These are phyloP conservation scores for Cryptococcus jaspeensis DNA, from an alignment of 1,284 basidiomycete species.

Conservation along the genomic window DNA sequence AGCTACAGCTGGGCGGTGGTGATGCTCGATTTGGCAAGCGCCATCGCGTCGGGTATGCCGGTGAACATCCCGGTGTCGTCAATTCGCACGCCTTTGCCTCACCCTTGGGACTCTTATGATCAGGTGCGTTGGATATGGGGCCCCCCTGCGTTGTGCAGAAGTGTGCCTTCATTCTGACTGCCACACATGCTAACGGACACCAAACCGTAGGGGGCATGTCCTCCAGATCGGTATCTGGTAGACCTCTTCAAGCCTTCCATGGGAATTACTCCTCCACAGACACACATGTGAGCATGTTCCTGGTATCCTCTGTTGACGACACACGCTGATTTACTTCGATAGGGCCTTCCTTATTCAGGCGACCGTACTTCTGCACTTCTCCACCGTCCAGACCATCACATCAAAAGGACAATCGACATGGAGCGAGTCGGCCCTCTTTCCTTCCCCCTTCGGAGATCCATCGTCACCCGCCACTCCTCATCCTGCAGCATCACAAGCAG, in stretches of 20 bases:
- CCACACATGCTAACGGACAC: too few relatives aligned
- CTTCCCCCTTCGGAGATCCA: neutral
- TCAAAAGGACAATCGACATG: neutral
- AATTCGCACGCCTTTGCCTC: slow-evolving; percentile 17
- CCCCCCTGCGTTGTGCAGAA: too few relatives aligned
- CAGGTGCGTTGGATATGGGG: too few relatives aligned
- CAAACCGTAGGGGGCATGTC: too few relatives aligned
- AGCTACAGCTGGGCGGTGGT: slow-evolving; percentile 19
- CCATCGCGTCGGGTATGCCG: slow-evolving; percentile 11
- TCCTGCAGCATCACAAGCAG: neutral
- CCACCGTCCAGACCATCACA: neutral
- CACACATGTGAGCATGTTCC: slow-evolving; percentile 10
- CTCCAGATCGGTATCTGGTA: slow-evolving; percentile 6
- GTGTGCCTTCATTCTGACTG: too few relatives aligned
- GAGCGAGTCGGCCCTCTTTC: neutral
- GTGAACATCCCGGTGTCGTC: slow-evolving; percentile 4
- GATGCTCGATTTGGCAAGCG: slow-evolving; percentile 12
- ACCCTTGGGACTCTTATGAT: slow-evolving; percentile 6
- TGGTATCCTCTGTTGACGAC: neutral
- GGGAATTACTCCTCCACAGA: neutral
- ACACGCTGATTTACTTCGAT: slow-evolving; percentile 1
- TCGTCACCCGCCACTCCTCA: neutral
- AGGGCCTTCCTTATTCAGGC: slow-evolving; percentile 11
- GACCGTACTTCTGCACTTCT: slow-evolving; percentile 4
- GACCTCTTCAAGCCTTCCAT: neutral